These are phyloP conservation scores for Ceratobasidium sp. DNA, from an alignment of 1,284 basidiomycete genomes.

Conservation along the genomic window DNA sequence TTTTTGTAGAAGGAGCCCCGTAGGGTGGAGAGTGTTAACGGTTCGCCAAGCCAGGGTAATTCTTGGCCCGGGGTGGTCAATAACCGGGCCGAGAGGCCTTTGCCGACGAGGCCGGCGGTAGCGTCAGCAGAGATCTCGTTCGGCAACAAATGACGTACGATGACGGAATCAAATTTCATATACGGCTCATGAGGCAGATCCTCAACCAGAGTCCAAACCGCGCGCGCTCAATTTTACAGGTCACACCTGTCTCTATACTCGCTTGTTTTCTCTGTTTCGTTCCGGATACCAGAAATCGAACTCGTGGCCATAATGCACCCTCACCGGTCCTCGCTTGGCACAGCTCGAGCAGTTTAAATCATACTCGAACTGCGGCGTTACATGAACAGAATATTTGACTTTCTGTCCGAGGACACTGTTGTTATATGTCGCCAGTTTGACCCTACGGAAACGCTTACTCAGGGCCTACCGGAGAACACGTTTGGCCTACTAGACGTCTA, in stretches of 20 bases:
- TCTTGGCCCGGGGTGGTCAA: conserved; percentile 93
- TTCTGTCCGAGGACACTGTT: background rate
- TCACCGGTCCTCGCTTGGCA: no score
- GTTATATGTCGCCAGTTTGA: background rate
- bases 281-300: no score
- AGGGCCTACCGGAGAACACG: background rate
- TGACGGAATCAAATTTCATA: no score
- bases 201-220: no score
- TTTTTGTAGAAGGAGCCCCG: conserved; percentile 99
- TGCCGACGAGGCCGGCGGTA: conserved; percentile 97
- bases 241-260: no score
- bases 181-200: no score
- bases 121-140: conserved; percentile 98
- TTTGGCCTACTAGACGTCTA: background rate
- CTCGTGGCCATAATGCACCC: no score
- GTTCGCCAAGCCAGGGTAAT: conserved; percentile 78
- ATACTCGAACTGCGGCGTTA: background rate
- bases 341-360: no score
- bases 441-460: background rate
- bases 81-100: conserved; percentile 91
- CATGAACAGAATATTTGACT: background rate
- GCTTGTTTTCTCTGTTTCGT: no score
- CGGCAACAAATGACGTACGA: conserved; percentile 67
- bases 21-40: conserved; percentile 80
- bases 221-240: no score